Conservation (phyloP, 2,329 filamentous ascomycete species). For the Xylaria sp. region DNA sequence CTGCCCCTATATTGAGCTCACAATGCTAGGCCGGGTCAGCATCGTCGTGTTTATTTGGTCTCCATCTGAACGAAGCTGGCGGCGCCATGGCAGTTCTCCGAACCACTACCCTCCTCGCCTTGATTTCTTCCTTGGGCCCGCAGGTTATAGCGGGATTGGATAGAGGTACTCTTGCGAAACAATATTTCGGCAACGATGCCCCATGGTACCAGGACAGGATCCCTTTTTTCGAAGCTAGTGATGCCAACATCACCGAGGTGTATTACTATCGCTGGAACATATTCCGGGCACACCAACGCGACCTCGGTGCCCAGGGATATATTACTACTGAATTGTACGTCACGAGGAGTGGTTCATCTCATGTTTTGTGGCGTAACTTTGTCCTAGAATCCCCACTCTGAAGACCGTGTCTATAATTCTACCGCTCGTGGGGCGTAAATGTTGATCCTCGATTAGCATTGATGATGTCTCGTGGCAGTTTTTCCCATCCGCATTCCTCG, state of each 20-base stretch:
- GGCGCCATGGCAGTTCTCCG: constrained; percentile 4
- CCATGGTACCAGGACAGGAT: constrained; percentile 34
- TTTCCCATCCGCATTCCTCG: constrained; percentile 27
- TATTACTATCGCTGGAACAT: constrained; percentile 36
- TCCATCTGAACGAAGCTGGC: background rate
- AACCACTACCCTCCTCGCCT: constrained; percentile 9
- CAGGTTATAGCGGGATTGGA: constrained; percentile 10
- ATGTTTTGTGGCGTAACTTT: background rate
- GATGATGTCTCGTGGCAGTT: constrained; percentile 31
- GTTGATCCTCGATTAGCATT: constrained; percentile 3
- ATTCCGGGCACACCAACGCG: constrained; percentile 33
- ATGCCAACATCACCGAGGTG: constrained; percentile 29
- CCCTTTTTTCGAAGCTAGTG: constrained; percentile 34
- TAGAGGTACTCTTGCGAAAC: constrained; percentile 20
- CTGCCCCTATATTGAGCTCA: background rate
- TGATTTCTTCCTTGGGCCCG: background rate
- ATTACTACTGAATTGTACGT: constrained; percentile 34
- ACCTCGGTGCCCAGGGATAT: constrained; percentile 29
- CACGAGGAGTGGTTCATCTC: background rate
- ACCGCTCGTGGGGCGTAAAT: background rate
- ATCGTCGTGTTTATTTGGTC: background rate
- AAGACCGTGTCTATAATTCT: background rate
- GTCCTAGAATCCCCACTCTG: too few relatives aligned
- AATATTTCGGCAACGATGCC: constrained; percentile 34
- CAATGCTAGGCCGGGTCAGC: background rate